phyloP scores from a whole-genome alignment of 1,139 yeast species.

The Debaryomyces sp. region DNA sequence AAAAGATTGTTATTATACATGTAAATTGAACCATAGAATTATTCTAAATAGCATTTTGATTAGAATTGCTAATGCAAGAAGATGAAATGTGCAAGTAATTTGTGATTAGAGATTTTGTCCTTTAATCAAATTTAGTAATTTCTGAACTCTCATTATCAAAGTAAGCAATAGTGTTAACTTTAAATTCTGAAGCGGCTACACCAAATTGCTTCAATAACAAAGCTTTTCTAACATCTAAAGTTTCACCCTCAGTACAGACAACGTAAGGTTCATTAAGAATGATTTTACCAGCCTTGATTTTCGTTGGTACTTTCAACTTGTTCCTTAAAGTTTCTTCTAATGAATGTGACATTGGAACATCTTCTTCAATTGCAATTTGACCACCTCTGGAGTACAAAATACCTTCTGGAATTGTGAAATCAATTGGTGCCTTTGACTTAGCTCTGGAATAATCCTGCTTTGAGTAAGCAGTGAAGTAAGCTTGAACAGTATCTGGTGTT shows the following conservation, averaged over 20 bases:
- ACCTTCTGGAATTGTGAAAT: conserved; percentile 87
- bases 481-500: conserved; percentile 77
- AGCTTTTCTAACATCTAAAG: conserved; percentile 88
- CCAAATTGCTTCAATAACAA: conserved; percentile 93
- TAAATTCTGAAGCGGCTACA: conserved; percentile 89
- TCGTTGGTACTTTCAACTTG: conserved; percentile 88
- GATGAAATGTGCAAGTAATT: conserved; percentile 2
- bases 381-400: conserved; percentile 95
- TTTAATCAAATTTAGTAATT: conserved; percentile 26
- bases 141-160: conserved; percentile 60
- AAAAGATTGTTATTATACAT: conserved; percentile 2
- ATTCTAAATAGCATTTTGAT: conserved; percentile 5
- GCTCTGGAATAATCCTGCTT: conserved; percentile 90
- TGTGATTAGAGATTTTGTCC: background rate
- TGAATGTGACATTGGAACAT: conserved; percentile 95
- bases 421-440: conserved; percentile 79
- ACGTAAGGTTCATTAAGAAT: conserved; percentile 71
- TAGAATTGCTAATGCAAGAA: conserved; percentile 4
- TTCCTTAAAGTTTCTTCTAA: conserved; percentile 90
- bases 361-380: conserved; percentile 85
- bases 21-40: conserved; percentile 5
- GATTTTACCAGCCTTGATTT: conserved; percentile 86
- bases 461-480: conserved; percentile 76
- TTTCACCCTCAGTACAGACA: conserved; percentile 81
- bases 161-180: conserved; percentile 75